Evolutionary conservation across 2,329 filamentous ascomycete species (phyloP), one percentile per base, ranked within the genome.

Genomic region (Aspergillus proliferans): DNA sequence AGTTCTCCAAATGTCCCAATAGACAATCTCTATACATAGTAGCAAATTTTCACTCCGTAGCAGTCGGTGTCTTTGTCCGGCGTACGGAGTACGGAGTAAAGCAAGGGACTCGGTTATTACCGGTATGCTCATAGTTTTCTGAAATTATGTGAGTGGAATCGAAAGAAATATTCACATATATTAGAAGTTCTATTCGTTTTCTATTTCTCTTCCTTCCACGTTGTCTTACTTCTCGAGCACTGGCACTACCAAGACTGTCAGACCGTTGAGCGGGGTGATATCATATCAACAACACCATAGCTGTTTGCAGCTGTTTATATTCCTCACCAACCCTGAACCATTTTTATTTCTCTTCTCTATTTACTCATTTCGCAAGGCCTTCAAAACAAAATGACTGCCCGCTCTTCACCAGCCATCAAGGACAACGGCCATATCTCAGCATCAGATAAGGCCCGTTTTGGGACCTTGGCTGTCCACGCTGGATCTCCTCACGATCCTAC

Each of bases 381-480:
- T 30, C 6, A 6, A 26, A 30, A 9, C 41, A 48, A 24, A 7
- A 62, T 65, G 58, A 59, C 55, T 44, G 53, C 48, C 46, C 47
- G 46, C 45, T 48, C 49, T 24, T 47, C 55, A 57, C 8, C 59
- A 51, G 22, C 22, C 22, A 22, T 22, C 22, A 22, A 22, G 22
- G 22, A 22, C 22, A 66, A 64, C 53, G 65, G 61, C 55, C 76
- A 80, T 60, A 74, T 81, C 47, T 84, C 85, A 43, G 81, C 84
- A 34, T 85, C 87, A 41, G 87, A 88, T 56, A 78, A 85, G 50
- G 85, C 89, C 69, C 78, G 82, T 55, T 97, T 98, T 72, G 93
- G 89, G 53, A 98, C 93, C 43, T 81, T 94, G 53, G 93, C 93
- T 49, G 93, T 98, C 18, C 93, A 98, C 72, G 91, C 92, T 55